Evolutionary conservation across 306 rosid genomes (phyloP).

Genomic region (Glycyrrhiza uralensis): DNA sequence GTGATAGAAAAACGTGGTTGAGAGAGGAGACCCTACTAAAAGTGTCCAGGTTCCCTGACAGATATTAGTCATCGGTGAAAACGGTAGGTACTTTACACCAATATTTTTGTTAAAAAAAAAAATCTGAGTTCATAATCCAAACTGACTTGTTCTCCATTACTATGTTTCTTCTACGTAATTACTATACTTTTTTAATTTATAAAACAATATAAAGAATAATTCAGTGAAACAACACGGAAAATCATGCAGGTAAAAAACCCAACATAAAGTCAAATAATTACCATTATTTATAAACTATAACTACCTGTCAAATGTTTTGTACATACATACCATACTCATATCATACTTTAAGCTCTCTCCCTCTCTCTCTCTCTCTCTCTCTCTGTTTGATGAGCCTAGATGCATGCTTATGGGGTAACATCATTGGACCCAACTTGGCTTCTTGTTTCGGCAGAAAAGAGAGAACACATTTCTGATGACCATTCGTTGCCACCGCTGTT

Average conservation of each 20-base stretch:
- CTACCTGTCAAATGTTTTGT: neutral
- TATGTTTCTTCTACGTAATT: conserved; percentile 34
- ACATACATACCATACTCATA: neutral
- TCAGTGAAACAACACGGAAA: conserved; percentile 19
- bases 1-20: no score
- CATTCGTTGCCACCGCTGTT: neutral
- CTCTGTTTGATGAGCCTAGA: neutral
- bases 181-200: neutral
- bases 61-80: no score
- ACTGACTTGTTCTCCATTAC: conserved; percentile 21
- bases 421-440: conserved; percentile 21
- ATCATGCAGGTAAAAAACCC: neutral
- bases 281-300: neutral
- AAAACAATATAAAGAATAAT: neutral
- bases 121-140: neutral
- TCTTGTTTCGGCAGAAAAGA: conserved; percentile 12
- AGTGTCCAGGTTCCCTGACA: no score
- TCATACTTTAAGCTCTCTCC: no score
- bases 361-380: neutral
- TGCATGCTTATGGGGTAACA: conserved; percentile 18
- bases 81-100: no score
- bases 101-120: no score
- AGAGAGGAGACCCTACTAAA: no score
- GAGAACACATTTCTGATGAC: conserved; percentile 9
- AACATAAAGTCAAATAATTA: neutral